Evolutionary conservation across 225 moss, liverwort and hornwort species (phyloP).

Genomic region (Takakia lepidozioides): DNA sequence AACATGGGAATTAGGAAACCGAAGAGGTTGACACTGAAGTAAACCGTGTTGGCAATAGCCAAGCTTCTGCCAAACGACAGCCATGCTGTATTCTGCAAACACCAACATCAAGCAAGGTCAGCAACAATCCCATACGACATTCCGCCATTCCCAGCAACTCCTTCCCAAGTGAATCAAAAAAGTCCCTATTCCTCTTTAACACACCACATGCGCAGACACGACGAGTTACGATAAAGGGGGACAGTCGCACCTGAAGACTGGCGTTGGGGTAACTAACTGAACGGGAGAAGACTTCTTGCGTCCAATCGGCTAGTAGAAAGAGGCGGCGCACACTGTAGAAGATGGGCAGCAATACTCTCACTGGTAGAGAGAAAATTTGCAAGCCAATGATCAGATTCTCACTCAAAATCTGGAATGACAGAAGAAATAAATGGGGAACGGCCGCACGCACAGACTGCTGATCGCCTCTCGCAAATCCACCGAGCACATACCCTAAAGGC

Average conservation of each 20-base stretch:
- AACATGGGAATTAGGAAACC: slow-evolving; percentile 83
- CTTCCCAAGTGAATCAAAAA: too few relatives aligned
- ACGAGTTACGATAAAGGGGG: background rate
- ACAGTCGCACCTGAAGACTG: background rate
- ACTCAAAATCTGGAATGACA: slow-evolving; percentile 83
- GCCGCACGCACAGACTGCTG: slow-evolving; percentile 68
- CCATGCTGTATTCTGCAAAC: slow-evolving; percentile 53
- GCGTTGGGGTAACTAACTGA: background rate
- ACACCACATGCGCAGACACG: too few relatives aligned
- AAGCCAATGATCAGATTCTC: slow-evolving; percentile 79
- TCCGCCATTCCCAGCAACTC: too few relatives aligned
- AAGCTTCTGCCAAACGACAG: slow-evolving; percentile 57
- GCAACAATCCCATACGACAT: too few relatives aligned
- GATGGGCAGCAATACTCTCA: slow-evolving; percentile 71
- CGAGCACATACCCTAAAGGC: slow-evolving; percentile 79
- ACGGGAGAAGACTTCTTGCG: background rate
- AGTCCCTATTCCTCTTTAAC: too few relatives aligned
- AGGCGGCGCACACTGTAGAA: slow-evolving; percentile 72
- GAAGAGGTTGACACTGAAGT: slow-evolving; percentile 58
- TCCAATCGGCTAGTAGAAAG: slow-evolving; percentile 72
- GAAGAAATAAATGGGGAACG: slow-evolving; percentile 77
- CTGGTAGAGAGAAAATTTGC: slow-evolving; percentile 81
- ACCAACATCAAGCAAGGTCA: background rate
- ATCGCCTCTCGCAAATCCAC: slow-evolving; percentile 83
- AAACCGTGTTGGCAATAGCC: slow-evolving; percentile 43